Evolutionary conservation across 192 early-diverging fungal genomes (phyloP), one percentile per base, ranked within the genome.

Genomic region (Entrophospora sp.): DNA sequence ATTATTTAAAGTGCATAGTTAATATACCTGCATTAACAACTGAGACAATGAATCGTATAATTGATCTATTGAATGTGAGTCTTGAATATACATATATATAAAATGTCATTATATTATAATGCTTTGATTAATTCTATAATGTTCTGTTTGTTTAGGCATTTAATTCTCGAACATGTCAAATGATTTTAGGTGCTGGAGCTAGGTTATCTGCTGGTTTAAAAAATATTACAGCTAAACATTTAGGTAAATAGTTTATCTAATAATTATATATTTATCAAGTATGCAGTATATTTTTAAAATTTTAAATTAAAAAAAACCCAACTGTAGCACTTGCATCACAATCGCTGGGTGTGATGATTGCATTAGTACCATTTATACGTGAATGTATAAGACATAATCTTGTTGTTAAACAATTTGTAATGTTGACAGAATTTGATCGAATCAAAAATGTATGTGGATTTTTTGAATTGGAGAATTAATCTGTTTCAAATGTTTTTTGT

Each of bases 111-210:
- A n/a, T n/a, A n/a, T n/a, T n/a, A n/a, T n/a, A n/a, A n/a, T n/a
- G 8, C 0, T 14, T 24, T 18, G 48, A 42, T 32, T 30, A 34
- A 38, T 35, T 24, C 34, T 1, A 4, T 10, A 61, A 1, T 35
- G 32, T 38, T 1, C 16, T 18, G 7, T 12, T 32, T 8, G 16
- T 13, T 27, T 61, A 96, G 89, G 66, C 93, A 14, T 98, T 96
- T 78, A 99, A 99, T 72, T 95, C 94, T 4, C 71, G 92, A 57
- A 86, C 88, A 7, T 97, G 95, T 74, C 95, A 98, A 75, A 92
- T 97, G 1, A 97, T 99, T 73, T 82, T 99, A 13, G 97, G 96
- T 5, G 96, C 95, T 6, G 97, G 97, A 1, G 97, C 97, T 0
- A 92, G 94, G 83, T 81, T 85, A 28, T 96, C 95, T n/a, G 96